phyloP scores from a whole-genome alignment of 2,329 filamentous ascomycete species.

The Helicocarpus griseus region DNA sequence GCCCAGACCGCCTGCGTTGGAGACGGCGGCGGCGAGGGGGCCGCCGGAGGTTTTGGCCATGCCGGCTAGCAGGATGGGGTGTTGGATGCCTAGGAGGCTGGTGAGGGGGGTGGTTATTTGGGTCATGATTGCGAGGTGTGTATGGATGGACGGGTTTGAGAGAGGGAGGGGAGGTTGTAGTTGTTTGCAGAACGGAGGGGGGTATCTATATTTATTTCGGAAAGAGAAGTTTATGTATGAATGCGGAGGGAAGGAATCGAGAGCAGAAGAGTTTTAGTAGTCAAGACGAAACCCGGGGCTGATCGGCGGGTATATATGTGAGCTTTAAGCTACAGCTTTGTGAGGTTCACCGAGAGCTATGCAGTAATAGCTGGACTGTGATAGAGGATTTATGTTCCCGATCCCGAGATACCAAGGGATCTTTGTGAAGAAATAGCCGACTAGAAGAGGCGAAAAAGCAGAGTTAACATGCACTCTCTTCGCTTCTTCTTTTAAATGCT shows the following conservation, averaged over 20 bases:
- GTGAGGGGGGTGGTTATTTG: slow-evolving; percentile 66
- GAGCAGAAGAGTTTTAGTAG: not conserved
- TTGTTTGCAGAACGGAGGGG: not conserved
- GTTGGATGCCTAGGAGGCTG: slow-evolving; percentile 67
- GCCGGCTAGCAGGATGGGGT: slow-evolving; percentile 84
- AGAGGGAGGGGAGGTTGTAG: not conserved
- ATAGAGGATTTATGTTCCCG: too few species aligned
- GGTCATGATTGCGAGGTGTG: slow-evolving; percentile 13
- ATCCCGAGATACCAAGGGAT: not conserved
- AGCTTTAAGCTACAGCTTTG: not conserved
- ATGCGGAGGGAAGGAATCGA: not conserved
- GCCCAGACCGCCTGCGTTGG: slow-evolving; percentile 74
- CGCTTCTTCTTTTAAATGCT: not conserved
- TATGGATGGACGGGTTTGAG: not conserved
- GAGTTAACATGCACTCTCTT: not conserved
- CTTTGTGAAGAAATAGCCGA: too few species aligned
- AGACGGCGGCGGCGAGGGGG: slow-evolving; percentile 71
- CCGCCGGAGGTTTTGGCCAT: slow-evolving; percentile 83
- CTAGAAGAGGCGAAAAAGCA: not conserved
- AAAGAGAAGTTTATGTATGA: not conserved
- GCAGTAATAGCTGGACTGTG: not conserved
- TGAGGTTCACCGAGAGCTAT: not conserved
- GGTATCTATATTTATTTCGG: not conserved
- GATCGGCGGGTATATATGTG: not conserved
- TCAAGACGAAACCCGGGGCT: not conserved